phyloP scores from a whole-genome alignment of 352 stramenopile genomes.

The Phytophthora capsici region DNA sequence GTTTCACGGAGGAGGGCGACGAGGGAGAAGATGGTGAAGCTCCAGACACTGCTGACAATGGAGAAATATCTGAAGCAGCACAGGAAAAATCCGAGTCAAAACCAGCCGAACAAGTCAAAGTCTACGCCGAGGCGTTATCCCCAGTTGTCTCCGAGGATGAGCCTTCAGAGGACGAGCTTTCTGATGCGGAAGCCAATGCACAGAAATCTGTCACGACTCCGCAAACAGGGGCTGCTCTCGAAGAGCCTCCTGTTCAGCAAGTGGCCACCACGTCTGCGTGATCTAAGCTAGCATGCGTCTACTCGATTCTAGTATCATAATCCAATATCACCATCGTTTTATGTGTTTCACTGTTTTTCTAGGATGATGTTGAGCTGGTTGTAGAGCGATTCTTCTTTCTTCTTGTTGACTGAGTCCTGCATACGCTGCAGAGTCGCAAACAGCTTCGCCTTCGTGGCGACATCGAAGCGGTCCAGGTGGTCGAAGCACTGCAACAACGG shows the following conservation, averaged over 20 bases:
- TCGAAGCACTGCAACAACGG: conserved; percentile 83
- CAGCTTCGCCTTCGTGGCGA: conserved; percentile 64
- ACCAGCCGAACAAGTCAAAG: conserved; percentile 6
- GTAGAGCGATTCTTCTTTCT: conserved; percentile 84
- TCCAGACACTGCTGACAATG: not conserved
- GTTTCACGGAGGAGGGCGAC: conserved; percentile 33
- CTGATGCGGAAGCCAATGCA: conserved; percentile 2
- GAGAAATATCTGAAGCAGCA: not conserved
- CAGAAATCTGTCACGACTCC: conserved; percentile 6
- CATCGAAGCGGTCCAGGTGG: conserved; percentile 75
- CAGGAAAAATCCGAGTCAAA: conserved; percentile 5
- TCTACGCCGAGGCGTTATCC: conserved; percentile 1
- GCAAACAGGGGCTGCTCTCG: conserved; percentile 15
- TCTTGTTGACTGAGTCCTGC: conserved; percentile 80
- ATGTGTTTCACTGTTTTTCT: conserved; percentile 7
- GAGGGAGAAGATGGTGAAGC: conserved; percentile 2
- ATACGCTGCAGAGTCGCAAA: conserved; percentile 63
- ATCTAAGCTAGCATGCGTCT: conserved; percentile 23
- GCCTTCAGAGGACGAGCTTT: conserved; percentile 18
- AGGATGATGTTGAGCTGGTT: conserved; percentile 87
- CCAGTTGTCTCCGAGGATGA: conserved; percentile 33
- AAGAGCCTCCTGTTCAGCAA: conserved; percentile 32
- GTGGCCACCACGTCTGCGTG: conserved; percentile 30
- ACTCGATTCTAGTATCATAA: conserved; percentile 34
- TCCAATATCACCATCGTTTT: conserved; percentile 14